Evolutionary conservation across 495 filamentous ascomycete species (phyloP).

Genomic region (Annulohypoxylon maeteangense): DNA sequence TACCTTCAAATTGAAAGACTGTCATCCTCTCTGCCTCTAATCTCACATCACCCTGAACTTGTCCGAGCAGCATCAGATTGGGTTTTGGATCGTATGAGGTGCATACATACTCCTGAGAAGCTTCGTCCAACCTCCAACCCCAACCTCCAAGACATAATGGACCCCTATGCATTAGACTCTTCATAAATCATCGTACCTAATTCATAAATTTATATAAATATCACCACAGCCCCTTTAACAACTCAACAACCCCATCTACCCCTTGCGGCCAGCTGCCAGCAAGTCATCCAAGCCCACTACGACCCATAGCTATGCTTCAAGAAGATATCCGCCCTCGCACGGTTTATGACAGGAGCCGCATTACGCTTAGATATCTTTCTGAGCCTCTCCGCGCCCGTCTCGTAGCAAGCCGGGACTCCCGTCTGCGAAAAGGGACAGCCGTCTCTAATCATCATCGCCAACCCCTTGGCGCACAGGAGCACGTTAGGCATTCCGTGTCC

Average conservation of each 20-base stretch:
- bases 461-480: constrained; percentile 56
- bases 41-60: neutral
- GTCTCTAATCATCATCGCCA: constrained; percentile 57
- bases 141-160: neutral
- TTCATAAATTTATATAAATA: neutral
- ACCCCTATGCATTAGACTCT: neutral
- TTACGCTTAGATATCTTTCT: constrained; percentile 22
- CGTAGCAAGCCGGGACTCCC: constrained; percentile 54
- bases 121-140: neutral
- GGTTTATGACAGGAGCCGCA: constrained; percentile 7
- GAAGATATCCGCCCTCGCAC: constrained; percentile 34
- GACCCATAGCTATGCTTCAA: constrained; percentile 24
- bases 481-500: constrained; percentile 65
- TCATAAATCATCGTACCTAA: neutral
- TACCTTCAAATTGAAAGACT: constrained; percentile 7
- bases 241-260: neutral
- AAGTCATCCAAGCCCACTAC: neutral
- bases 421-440: constrained; percentile 51
- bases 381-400: constrained; percentile 51
- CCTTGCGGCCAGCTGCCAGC: neutral
- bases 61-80: constrained; percentile 1
- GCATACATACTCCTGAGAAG: neutral
- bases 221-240: constrained; percentile 2
- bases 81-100: neutral
- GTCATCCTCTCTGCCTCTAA: neutral